phyloP scores from a whole-genome alignment of 257 asterid species.

The Solanum appendiculatum region DNA sequence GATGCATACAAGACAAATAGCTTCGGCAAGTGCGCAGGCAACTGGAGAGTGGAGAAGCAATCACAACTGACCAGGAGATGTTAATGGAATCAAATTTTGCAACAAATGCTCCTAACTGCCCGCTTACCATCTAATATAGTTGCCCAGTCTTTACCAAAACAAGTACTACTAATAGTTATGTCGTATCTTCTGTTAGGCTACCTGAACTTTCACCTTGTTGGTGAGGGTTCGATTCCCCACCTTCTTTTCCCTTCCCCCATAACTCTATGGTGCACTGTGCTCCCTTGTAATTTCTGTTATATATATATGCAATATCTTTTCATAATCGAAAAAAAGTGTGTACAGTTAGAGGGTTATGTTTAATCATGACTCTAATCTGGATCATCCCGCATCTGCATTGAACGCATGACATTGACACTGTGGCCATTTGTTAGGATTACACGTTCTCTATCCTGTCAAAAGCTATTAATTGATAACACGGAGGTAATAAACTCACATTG shows the following conservation, averaged over 20 bases:
- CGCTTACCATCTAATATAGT: no score
- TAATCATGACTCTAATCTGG: background rate
- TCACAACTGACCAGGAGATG: background rate
- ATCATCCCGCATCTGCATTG: background rate
- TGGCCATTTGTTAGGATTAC: background rate
- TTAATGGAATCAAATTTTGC: background rate
- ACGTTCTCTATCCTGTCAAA: background rate
- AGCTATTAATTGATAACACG: background rate
- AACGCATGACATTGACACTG: background rate
- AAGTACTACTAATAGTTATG: background rate
- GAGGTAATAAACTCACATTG: background rate
- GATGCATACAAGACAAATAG: background rate
- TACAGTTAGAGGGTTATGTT: background rate
- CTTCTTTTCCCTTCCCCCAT: background rate
- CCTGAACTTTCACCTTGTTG: background rate
- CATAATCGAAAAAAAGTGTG: background rate
- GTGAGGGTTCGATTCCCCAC: background rate
- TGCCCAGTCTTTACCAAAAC: no score
- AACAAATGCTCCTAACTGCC: background rate
- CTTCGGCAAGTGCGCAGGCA: background rate
- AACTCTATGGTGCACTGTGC: background rate
- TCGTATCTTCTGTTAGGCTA: background rate
- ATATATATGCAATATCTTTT: background rate
- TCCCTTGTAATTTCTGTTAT: background rate
- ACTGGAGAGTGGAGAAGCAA: background rate